phyloP scores from a whole-genome alignment of 306 rosid species.

The Cicer bijugum region DNA sequence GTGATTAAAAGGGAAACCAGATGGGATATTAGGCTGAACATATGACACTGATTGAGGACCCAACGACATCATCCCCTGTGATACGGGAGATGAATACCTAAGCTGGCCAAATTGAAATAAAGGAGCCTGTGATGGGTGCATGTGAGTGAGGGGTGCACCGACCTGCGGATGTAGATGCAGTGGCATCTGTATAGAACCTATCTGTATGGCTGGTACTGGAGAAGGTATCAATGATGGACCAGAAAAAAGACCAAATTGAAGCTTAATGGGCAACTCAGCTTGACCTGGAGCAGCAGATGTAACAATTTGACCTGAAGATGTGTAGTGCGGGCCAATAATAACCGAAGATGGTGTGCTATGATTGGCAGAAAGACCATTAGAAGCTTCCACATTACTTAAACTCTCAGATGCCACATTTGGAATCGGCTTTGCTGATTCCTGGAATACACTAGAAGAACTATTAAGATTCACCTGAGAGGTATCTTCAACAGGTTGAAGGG shows the following conservation, averaged over 20 bases:
- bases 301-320: constrained; percentile 55
- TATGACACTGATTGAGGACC: constrained; percentile 80
- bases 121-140: constrained; percentile 85
- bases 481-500: constrained; percentile 56
- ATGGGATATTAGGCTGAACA: constrained; percentile 70
- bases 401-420: constrained; percentile 56
- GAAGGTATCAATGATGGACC: constrained; percentile 97
- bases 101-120: constrained; percentile 98
- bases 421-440: constrained; percentile 62
- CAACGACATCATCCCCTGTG: constrained; percentile 81
- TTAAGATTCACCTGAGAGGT: constrained; percentile 54
- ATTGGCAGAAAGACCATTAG: constrained; percentile 58
- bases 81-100: constrained; percentile 72
- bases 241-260: constrained; percentile 96
- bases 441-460: constrained; percentile 59
- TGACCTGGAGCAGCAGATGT: constrained; percentile 64
- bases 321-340: constrained; percentile 56
- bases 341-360: constrained; percentile 55
- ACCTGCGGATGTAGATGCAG: constrained; percentile 86
- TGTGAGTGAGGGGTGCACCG: constrained; percentile 68
- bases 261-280: constrained; percentile 78
- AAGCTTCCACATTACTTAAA: constrained; percentile 55
- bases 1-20: constrained; percentile 63
- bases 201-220: constrained; percentile 93
- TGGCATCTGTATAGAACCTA: constrained; percentile 99